phyloP scores from a whole-genome alignment of 441 rosid genomes.

The Adansonia gregorii region DNA sequence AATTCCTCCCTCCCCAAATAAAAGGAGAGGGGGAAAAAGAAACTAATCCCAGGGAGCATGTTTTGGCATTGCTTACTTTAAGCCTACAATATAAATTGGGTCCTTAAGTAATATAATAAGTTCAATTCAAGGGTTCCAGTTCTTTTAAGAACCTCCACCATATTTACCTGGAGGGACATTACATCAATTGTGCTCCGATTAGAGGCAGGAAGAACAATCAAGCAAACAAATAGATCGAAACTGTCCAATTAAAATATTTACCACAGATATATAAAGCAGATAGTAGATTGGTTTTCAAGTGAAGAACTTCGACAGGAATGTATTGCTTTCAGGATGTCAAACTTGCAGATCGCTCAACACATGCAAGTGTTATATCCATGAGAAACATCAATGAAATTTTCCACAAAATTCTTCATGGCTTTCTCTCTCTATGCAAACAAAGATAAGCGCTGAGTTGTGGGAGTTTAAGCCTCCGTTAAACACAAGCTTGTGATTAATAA shows the following conservation, averaged over 20 bases:
- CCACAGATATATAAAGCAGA: neutral
- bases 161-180: neutral
- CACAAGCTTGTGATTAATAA: neutral
- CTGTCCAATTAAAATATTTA: neutral
- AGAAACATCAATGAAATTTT: neutral
- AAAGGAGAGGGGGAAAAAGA: no score
- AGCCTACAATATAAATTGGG: neutral
- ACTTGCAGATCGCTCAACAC: neutral
- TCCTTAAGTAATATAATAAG: neutral
- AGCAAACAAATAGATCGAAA: neutral
- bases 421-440: neutral
- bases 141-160: neutral
- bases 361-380: neutral
- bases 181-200: neutral
- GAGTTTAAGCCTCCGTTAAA: neutral
- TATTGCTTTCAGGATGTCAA: neutral
- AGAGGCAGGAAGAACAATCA: neutral
- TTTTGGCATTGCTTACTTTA: neutral
- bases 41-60: neutral
- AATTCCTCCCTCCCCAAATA: neutral
- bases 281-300: neutral
- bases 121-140: conserved; percentile 7
- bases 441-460: neutral
- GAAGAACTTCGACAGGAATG: neutral
- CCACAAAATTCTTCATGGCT: neutral